A percentile compares a stretch with the other conserved stretches of the same genome.
Evolutionary conservation across 495 filamentous ascomycete genomes (phyloP).

Genomic region (Talaromyces thailandensis): DNA sequence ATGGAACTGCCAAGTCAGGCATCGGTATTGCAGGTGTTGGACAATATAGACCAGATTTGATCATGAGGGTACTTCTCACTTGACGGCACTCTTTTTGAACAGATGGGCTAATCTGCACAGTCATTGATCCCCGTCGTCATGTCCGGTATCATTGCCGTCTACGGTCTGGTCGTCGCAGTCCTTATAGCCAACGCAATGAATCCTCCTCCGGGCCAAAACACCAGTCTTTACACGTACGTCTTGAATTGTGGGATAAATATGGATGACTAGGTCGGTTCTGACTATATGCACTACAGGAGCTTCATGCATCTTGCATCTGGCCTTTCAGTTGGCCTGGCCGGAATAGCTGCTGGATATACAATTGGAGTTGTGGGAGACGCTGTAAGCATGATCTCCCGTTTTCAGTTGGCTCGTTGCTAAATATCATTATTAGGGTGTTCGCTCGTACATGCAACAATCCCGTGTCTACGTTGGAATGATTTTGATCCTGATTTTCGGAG

Average conservation of each 20-base stretch:
- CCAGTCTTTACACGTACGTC: slow-evolving; percentile 78
- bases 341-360: slow-evolving; percentile 91
- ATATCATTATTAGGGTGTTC: slow-evolving; percentile 51
- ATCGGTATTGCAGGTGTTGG: slow-evolving; percentile 95
- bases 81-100: not conserved
- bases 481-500: slow-evolving; percentile 94
- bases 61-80: slow-evolving; percentile 74
- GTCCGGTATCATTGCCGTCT: slow-evolving; percentile 99
- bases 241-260: not conserved
- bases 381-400: slow-evolving; percentile 28
- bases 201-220: slow-evolving; percentile 51
- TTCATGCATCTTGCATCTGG: slow-evolving; percentile 91
- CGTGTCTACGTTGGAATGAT: slow-evolving; percentile 98
- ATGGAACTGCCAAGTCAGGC: slow-evolving; percentile 93
- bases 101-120: slow-evolving; percentile 30
- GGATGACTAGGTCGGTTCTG: not conserved
- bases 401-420: not conserved
- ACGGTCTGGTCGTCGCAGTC: slow-evolving; percentile 91
- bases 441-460: slow-evolving; percentile 91
- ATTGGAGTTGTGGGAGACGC: slow-evolving; percentile 94
- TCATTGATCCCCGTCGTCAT: slow-evolving; percentile 95
- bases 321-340: slow-evolving; percentile 84
- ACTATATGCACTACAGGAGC: slow-evolving; percentile 40
- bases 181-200: slow-evolving; percentile 79
- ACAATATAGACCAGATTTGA: slow-evolving; percentile 85